Evolutionary conservation across 441 rosid species (phyloP).

Genomic region (Dalechampia spathulata): DNA sequence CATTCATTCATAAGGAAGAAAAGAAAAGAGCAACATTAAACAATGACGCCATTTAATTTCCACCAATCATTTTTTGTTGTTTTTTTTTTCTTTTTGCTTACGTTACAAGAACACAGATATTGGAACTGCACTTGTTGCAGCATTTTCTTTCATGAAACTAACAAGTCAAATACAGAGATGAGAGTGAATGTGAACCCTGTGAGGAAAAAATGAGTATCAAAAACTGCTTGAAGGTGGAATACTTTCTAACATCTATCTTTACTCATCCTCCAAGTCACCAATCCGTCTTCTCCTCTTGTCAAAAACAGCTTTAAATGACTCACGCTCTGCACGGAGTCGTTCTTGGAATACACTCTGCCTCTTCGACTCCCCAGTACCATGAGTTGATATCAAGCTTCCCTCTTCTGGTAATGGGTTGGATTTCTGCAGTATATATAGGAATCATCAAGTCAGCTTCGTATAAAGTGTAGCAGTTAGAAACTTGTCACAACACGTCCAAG

Average conservation of each 20-base stretch:
- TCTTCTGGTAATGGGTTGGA: constrained; percentile 60
- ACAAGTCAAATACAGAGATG: no score
- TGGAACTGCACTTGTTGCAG: no score
- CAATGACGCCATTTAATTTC: no score
- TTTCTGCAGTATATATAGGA: constrained; percentile 37
- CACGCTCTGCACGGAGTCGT: constrained; percentile 67
- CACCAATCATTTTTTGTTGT: no score
- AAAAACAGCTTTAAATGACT: constrained; percentile 81
- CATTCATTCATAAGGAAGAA: no score
- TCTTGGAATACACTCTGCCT: constrained; percentile 66
- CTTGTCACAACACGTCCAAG: not conserved
- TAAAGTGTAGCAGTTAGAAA: not conserved
- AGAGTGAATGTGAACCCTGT: no score
- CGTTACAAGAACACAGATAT: no score
- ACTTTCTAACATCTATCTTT: not conserved
- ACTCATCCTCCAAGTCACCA: constrained; percentile 50
- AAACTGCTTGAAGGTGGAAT: not conserved
- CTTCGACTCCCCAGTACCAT: constrained; percentile 33
- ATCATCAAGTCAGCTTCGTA: not conserved
- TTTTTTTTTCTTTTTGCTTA: no score
- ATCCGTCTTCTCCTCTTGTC: constrained; percentile 64
- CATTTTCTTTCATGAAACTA: no score
- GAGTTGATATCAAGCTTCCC: constrained; percentile 23
- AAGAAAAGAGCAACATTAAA: no score
- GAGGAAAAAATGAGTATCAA: no score